phyloP scores from a whole-genome alignment of 73 alveolate species.

The Halteria grandinella region DNA sequence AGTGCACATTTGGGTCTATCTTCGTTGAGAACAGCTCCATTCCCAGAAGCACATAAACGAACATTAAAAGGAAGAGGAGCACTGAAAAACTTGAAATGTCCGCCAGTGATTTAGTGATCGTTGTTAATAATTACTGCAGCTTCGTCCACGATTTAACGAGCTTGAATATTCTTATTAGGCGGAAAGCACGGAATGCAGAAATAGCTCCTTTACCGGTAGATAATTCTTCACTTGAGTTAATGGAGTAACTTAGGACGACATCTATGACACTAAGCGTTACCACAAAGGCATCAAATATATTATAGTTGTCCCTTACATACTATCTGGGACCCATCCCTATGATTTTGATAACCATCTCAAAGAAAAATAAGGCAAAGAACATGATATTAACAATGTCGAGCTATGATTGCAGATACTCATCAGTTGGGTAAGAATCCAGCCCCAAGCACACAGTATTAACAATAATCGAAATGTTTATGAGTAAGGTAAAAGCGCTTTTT shows the following conservation, averaged over 20 bases:
- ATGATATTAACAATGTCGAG: slow-evolving; percentile 23
- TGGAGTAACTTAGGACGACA: background rate
- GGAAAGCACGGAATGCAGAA: slow-evolving; percentile 71
- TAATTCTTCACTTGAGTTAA: background rate
- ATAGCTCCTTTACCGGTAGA: slow-evolving; percentile 60
- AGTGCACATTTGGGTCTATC: background rate
- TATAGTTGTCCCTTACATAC: slow-evolving; percentile 43
- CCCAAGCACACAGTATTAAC: slow-evolving; percentile 44
- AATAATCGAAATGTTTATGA: background rate
- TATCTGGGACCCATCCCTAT: slow-evolving; percentile 57
- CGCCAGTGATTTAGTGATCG: slow-evolving; percentile 32
- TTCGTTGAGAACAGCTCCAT: slow-evolving; percentile 50
- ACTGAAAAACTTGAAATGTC: slow-evolving; percentile 51
- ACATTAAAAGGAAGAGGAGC: slow-evolving; percentile 51
- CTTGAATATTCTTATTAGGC: slow-evolving; percentile 60
- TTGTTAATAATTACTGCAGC: slow-evolving; percentile 25
- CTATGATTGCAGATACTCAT: background rate
- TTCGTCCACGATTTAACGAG: slow-evolving; percentile 57
- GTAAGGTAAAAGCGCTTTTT: background rate
- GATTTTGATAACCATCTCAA: slow-evolving; percentile 62
- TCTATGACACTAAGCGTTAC: slow-evolving; percentile 11
- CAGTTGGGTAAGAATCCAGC: slow-evolving; percentile 49
- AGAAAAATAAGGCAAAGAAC: slow-evolving; percentile 39
- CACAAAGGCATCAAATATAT: slow-evolving; percentile 56
- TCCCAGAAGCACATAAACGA: slow-evolving; percentile 55